Evolutionary conservation across 768 basidiomycete genomes (phyloP).

Genomic region (Termitomyces sp.): DNA sequence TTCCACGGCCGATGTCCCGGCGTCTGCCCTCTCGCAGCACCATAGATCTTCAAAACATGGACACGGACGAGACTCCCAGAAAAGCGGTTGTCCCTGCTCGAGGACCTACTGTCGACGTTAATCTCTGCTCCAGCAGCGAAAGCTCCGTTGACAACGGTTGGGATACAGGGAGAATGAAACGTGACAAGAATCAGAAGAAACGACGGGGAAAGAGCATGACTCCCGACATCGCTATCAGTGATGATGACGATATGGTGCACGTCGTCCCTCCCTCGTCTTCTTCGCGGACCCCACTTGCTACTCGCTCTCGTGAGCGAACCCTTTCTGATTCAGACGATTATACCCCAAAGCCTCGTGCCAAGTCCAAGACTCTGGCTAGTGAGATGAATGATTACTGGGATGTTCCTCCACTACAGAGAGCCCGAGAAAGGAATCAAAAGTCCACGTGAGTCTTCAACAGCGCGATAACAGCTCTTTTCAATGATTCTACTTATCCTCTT

Average conservation of each 20-base stretch:
- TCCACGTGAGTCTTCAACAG: neutral
- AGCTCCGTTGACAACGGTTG: neutral
- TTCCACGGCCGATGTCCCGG: neutral
- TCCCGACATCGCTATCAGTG: neutral
- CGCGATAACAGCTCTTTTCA: neutral
- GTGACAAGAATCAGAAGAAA: neutral
- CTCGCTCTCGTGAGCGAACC: neutral
- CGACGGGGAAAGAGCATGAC: neutral
- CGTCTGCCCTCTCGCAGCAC: neutral
- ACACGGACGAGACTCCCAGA: slow-evolving; percentile 7
- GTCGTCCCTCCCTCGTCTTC: neutral
- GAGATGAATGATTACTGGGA: neutral
- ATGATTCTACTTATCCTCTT: neutral
- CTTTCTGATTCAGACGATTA: slow-evolving; percentile 2
- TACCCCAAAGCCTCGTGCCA: slow-evolving; percentile 11
- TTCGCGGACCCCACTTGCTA: neutral
- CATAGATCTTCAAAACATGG: neutral
- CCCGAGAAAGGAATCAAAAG: slow-evolving; percentile 1
- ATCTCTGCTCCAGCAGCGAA: slow-evolving; percentile 13
- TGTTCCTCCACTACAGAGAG: slow-evolving; percentile 7
- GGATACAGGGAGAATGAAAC: slow-evolving; percentile 11
- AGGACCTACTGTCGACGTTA: neutral
- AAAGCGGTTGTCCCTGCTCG: neutral
- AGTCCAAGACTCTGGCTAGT: neutral
- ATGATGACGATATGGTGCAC: neutral